phyloP scores from a whole-genome alignment of 352 stramenopile genomes.

The Globisporangium perplexum region DNA sequence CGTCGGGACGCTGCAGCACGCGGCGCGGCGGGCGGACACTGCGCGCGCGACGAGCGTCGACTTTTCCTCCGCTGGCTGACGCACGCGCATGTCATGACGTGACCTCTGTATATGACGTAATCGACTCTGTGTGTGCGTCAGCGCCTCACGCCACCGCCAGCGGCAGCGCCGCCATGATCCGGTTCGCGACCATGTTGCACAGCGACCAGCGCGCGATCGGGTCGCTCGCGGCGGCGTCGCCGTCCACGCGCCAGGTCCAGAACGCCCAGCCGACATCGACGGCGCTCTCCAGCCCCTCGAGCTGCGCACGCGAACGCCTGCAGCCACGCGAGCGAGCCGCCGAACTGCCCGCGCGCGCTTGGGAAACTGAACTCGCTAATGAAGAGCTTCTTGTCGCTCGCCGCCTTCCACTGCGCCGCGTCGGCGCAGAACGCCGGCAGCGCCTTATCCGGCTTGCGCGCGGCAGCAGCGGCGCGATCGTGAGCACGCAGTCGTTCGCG shows the following conservation, averaged over 20 bases:
- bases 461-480: conserved; percentile 13
- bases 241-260: conserved; percentile 16
- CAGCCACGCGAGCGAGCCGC: neutral
- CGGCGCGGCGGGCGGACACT: neutral
- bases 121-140: conserved; percentile 23
- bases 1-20: conserved; percentile 6
- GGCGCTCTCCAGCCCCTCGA: neutral
- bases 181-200: conserved; percentile 18
- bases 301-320: neutral
- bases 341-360: neutral
- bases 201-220: conserved; percentile 20
- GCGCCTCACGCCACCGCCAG: neutral
- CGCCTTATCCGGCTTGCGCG: conserved; percentile 7
- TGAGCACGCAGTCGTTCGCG: conserved; percentile 22
- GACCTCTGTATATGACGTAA: conserved; percentile 17
- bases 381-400: conserved; percentile 20
- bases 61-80: neutral
- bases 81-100: neutral
- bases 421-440: conserved; percentile 15
- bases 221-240: conserved; percentile 9
- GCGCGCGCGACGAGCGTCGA: neutral
- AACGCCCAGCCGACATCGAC: neutral
- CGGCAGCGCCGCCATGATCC: conserved; percentile 1
- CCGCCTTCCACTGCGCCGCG: conserved; percentile 7
- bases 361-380: conserved; percentile 18